Evolutionary conservation across 2,329 filamentous ascomycete genomes (phyloP), one percentile per base, ranked within the genome.

Genomic region (Hymenoscyphus fraxineus): DNA sequence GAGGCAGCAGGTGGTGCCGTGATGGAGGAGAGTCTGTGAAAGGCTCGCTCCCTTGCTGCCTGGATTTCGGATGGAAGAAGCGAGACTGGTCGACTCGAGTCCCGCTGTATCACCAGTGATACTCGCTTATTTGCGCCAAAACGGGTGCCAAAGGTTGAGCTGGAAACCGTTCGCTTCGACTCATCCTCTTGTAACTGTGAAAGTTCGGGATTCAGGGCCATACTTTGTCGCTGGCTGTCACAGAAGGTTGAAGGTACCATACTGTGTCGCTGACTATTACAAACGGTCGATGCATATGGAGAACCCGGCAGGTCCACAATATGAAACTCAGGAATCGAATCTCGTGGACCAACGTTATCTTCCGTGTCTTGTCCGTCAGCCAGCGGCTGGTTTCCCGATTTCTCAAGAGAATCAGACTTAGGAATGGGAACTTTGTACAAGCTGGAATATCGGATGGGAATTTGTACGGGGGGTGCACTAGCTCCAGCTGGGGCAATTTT

Each of bases 381-480:
- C n/a, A 22, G 22, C n/a, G 19, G 27, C n/a, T 19, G 13, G 6
- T 12, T 9, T 51, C 12, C 19, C 44, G 15, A 1, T n/a, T 35
- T 6, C 35, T 51, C 44, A 22, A 3, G n/a, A 22, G 6, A 3
- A 12, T 27, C 6, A 27, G 12, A 22, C 6, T n/a, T 6, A 1
- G 54, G 6, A 54, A 58, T 54, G 13, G 65, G 40, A 5, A 67
- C n/a, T 57, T 62, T 66, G 12, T 63, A 59, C 13, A 68, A 60
- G 44, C 69, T 71, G 10, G 69, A 70, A 9, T 55, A 67, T 9
- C 68, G 66, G 2, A 65, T 60, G 15, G 69, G 70, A 3, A 68
- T 35, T 27, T 64, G 57, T 13, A 67, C 15, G 15, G 19, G 10
- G 2, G 10, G 44, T 51, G 44, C n/a, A 51, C 44, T 51, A 22